Conservation (phyloP, 2,329 filamentous ascomycete genomes). For the Penicillium digitatum region DNA sequence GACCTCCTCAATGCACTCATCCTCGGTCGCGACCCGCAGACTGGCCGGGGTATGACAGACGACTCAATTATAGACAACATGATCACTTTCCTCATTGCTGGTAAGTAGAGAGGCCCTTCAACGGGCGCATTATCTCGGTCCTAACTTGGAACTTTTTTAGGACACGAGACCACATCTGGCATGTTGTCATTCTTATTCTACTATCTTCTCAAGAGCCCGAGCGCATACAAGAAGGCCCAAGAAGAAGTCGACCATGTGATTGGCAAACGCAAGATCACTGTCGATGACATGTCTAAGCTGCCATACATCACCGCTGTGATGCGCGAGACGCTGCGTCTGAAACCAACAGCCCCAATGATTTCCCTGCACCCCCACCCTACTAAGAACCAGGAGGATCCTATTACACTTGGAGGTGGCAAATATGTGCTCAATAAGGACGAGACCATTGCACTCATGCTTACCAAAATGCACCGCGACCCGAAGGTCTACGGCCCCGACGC, state of each 20-base stretch:
- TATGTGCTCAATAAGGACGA: constrained; percentile 57
- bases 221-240: constrained; percentile 59
- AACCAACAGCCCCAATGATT: constrained; percentile 56
- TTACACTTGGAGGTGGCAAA: constrained; percentile 56
- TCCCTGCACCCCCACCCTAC: constrained; percentile 48
- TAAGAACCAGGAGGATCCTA: constrained; percentile 39
- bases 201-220: constrained; percentile 60
- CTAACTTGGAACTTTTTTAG: constrained; percentile 21
- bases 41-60: constrained; percentile 61
- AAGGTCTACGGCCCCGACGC: constrained; percentile 63
- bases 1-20: constrained; percentile 70
- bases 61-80: constrained; percentile 65
- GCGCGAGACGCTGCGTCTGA: constrained; percentile 61
- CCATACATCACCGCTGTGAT: constrained; percentile 63
- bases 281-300: constrained; percentile 61
- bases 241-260: constrained; percentile 65
- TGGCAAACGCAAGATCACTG: constrained; percentile 54
- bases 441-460: constrained; percentile 49
- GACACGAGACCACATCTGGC: constrained; percentile 69
- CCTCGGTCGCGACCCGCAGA: constrained; percentile 62
- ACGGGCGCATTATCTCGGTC: background rate
- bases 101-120: constrained; percentile 21
- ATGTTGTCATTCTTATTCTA: constrained; percentile 64
- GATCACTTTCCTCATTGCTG: constrained; percentile 68
- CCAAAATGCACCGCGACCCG: constrained; percentile 59